A percentile compares a stretch with the other conserved stretches of the same genome.
Evolutionary conservation across 345 rosid species (phyloP).

Genomic region (Rhodomyrtus tomentosa): DNA sequence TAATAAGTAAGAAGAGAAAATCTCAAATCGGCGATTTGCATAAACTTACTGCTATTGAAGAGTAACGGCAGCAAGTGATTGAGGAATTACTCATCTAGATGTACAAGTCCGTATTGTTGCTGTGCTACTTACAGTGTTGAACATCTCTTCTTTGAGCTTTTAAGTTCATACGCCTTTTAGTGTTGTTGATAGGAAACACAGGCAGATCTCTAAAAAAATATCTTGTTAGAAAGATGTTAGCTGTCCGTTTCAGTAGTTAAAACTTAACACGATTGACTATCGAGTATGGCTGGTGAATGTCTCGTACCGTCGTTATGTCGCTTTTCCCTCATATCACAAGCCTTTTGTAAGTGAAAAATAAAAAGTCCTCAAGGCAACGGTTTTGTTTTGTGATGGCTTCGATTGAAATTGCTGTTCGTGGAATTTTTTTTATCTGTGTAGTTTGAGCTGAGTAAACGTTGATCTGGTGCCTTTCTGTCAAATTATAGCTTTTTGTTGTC

Average conservation of each 20-base stretch:
- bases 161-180: background rate
- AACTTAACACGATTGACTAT: background rate
- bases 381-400: background rate
- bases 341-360: background rate
- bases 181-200: background rate
- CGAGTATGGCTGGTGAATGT: background rate
- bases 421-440: background rate
- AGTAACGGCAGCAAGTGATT: too few relatives aligned
- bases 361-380: background rate
- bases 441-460: background rate
- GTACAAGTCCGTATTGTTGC: background rate
- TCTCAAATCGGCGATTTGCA: too few relatives aligned
- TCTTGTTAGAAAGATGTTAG: background rate
- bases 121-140: background rate
- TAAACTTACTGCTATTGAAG: too few relatives aligned
- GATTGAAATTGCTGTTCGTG: background rate
- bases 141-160: background rate
- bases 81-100: background rate
- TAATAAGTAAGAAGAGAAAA: too few relatives aligned
- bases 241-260: background rate
- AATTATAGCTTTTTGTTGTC: background rate
- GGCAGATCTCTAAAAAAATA: background rate
- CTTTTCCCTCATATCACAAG: background rate
- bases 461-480: background rate
- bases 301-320: background rate